Conservation (phyloP, 192 early-diverging fungal genomes). For the Linderina pennispora region DNA sequence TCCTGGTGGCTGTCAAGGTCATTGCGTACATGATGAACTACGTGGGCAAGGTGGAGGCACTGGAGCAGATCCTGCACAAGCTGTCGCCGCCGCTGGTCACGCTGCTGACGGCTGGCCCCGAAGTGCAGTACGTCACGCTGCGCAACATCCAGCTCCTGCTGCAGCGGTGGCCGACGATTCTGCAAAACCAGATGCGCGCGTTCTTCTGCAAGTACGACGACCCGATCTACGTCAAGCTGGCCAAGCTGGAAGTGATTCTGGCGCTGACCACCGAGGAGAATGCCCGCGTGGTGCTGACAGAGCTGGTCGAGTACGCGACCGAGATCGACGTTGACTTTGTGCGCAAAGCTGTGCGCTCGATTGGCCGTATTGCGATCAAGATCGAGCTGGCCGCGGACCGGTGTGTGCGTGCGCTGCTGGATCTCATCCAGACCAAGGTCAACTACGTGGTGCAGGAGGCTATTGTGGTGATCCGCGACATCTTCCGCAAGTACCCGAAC, state of each 20-base stretch:
- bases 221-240: conserved; percentile 96
- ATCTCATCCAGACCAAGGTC: conserved; percentile 93
- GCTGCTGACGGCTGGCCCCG: conserved; percentile 77
- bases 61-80: conserved; percentile 71
- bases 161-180: conserved; percentile 81
- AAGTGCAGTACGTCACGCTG: conserved; percentile 96
- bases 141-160: conserved; percentile 94
- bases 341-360: conserved; percentile 88
- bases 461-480: conserved; percentile 96
- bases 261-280: conserved; percentile 77
- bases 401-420: conserved; percentile 82
- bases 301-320: conserved; percentile 90
- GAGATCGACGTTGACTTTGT: conserved; percentile 99
- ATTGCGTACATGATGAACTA: conserved; percentile 95
- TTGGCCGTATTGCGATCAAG: conserved; percentile 97
- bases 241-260: conserved; percentile 95
- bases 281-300: conserved; percentile 81
- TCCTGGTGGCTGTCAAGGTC: conserved; percentile 77
- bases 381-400: conserved; percentile 81
- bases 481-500: conserved; percentile 98
- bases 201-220: conserved; percentile 99
- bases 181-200: conserved; percentile 92
- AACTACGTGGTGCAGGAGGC: conserved; percentile 99
- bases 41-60: conserved; percentile 72
- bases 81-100: conserved; percentile 93